phyloP scores from a whole-genome alignment of 192 early-diverging fungal genomes.

The Podila clonocystis region DNA sequence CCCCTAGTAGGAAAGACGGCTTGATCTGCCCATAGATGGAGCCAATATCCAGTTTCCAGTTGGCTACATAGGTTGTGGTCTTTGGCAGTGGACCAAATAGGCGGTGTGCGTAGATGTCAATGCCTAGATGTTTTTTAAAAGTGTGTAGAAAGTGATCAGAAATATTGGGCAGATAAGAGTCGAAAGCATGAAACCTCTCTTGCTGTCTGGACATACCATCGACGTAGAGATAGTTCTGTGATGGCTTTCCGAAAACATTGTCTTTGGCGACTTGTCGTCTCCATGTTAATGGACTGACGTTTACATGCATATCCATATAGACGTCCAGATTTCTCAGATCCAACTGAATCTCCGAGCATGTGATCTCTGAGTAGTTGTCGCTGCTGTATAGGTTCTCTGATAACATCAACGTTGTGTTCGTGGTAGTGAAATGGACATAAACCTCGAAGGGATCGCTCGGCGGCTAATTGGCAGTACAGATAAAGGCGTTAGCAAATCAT shows the following conservation, averaged over 20 bases:
- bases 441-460: constrained; percentile 66
- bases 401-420: constrained; percentile 59
- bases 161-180: background rate
- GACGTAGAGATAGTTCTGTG: constrained; percentile 61
- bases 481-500: background rate
- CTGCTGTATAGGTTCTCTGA: constrained; percentile 70
- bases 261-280: constrained; percentile 37
- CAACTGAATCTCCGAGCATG: constrained; percentile 70
- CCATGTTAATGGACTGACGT: constrained; percentile 67
- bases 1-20: constrained; percentile 66
- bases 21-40: constrained; percentile 73
- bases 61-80: constrained; percentile 70
- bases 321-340: constrained; percentile 71
- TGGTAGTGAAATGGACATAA: constrained; percentile 54
- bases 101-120: constrained; percentile 69
- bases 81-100: constrained; percentile 77
- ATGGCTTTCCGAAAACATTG: constrained; percentile 20
- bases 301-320: constrained; percentile 71
- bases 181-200: background rate
- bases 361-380: constrained; percentile 60
- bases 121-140: constrained; percentile 39
- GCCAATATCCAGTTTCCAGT: constrained; percentile 73
- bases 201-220: constrained; percentile 50
- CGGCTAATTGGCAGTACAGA: constrained; percentile 25
- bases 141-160: background rate